These are phyloP conservation scores for Teratosphaeriaceae sp. DNA, from an alignment of 2,329 filamentous ascomycete genomes.

Conservation along the genomic window DNA sequence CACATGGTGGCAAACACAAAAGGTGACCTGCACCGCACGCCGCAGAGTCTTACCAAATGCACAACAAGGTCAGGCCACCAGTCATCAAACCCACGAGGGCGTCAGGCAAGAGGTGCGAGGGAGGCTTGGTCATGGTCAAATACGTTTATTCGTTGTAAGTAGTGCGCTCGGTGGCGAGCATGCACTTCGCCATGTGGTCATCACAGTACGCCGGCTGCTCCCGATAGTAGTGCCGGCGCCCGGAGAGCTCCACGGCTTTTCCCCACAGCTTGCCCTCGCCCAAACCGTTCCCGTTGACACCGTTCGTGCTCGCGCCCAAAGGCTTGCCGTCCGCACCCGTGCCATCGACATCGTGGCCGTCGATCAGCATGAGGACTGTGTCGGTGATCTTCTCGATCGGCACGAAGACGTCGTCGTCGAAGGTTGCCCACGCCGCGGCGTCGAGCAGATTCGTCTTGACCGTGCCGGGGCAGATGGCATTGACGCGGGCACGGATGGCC, in stretches of 20 bases:
- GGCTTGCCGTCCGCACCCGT: slow-evolving; percentile 12
- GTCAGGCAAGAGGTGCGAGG: no score
- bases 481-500: slow-evolving; percentile 3
- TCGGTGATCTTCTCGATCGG: slow-evolving; percentile 28
- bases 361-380: slow-evolving; percentile 25
- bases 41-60: no score
- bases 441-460: slow-evolving; percentile 32
- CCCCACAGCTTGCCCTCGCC: slow-evolving; percentile 2
- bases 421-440: slow-evolving; percentile 28
- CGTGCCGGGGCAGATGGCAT: slow-evolving; percentile 30
- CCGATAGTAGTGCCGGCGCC: slow-evolving; percentile 1
- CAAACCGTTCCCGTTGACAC: background rate
- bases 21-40: no score
- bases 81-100: no score
- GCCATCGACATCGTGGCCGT: slow-evolving; percentile 20
- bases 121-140: background rate
- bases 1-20: no score
- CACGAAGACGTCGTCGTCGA: slow-evolving; percentile 28
- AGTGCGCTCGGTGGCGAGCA: slow-evolving; percentile 4
- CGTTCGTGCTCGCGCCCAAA: slow-evolving; percentile 5
- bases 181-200: slow-evolving; percentile 6
- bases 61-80: no score
- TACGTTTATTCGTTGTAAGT: slow-evolving; percentile 2
- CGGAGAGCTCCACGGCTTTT: slow-evolving; percentile 4
- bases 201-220: slow-evolving; percentile 5